phyloP scores from a whole-genome alignment of 2,329 filamentous ascomycete species.

The Pseudogymnoascus sp. region DNA sequence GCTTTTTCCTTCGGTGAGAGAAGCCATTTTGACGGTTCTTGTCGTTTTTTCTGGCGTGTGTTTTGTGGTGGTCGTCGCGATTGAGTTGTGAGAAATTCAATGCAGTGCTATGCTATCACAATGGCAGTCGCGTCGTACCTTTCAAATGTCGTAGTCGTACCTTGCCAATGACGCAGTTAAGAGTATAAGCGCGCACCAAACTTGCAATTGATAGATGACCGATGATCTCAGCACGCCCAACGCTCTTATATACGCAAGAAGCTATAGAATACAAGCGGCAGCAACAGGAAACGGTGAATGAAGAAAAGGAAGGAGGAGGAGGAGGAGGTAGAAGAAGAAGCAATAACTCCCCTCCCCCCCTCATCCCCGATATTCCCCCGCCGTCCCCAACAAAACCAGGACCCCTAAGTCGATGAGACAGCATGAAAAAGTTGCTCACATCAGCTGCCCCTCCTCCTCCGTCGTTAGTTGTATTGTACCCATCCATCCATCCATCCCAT shows the following conservation, averaged over 20 bases:
- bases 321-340: neutral
- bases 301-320: neutral
- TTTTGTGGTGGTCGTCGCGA: neutral
- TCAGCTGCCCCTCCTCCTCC: slow-evolving; percentile 6
- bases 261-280: neutral
- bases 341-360: neutral
- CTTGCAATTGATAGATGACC: neutral
- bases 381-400: neutral
- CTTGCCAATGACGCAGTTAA: slow-evolving; percentile 5
- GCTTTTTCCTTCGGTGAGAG: slow-evolving; percentile 11
- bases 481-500: neutral
- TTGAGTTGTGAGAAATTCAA: neutral
- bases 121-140: neutral
- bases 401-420: neutral
- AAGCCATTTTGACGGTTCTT: neutral
- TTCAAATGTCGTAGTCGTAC: slow-evolving; percentile 2
- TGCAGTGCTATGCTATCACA: neutral
- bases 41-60: neutral
- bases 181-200: neutral
- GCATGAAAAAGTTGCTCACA: neutral
- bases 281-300: neutral
- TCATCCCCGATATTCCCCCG: neutral
- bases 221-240: slow-evolving; percentile 3
- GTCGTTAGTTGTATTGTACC: neutral
- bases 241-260: neutral